Evolutionary conservation across 2,329 filamentous ascomycete genomes (phyloP), one percentile per base, ranked within the genome.

Genomic region (Neonectria ditissima): DNA sequence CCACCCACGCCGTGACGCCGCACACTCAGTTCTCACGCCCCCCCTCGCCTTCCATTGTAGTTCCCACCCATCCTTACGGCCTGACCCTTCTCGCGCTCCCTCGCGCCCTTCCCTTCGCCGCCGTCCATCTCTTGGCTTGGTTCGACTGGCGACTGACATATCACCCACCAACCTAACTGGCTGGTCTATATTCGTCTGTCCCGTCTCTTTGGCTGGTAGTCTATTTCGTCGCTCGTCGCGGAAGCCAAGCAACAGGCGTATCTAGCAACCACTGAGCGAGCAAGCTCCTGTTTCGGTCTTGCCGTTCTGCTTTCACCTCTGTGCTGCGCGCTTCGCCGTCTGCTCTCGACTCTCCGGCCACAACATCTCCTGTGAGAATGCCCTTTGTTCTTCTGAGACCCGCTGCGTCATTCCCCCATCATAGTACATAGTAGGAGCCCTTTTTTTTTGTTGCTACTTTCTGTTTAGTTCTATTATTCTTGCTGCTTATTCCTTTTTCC

Each of bases 401-500:
- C 24, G 48, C 62, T 56, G 62, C 39, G 50, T 61, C 62, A 51
- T 32, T 20, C 37, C 57, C 53, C 56, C 41, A 53, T 53, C 62
- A n/a, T 26, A 4, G 6, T 26, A 26, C 24, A 26, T 26, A 26
- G 24, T 13, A 51, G n/a, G n/a, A n/a, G 18, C 48, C 62, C 54
- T 52, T 55, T 59, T 68, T 45, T 37, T 22, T 28, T 48, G 58
- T 59, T 41, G n/a, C 52, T 59, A 62, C 59, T 59, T 32, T 37
- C 16, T 34, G 48, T 37, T 30, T 63, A 26, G 61, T 60, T 65
- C 41, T 57, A 54, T 59, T 55, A 60, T 47, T 47, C 37, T 45
- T 56, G n/a, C 24, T 63, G 48, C 55, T 44, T 62, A 44, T 62
- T 59, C 64, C 60, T 39, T 58, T 65, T 59, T 58, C 59, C 32